Conservation (phyloP, 148 eudicot genomes). For the Chenopodium berlandieri region DNA sequence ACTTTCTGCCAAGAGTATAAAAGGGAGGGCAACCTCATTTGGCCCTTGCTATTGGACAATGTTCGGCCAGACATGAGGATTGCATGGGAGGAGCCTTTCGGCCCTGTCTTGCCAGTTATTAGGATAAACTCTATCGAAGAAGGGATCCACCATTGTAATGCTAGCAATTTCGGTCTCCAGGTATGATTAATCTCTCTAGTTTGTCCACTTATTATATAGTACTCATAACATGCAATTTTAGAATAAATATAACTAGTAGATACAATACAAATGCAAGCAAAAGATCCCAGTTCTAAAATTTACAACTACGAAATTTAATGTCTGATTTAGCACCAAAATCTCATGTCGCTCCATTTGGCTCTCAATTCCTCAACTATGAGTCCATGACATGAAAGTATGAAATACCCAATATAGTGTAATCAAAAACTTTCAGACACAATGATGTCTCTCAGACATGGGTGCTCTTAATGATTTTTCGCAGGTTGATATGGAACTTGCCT, state of each 20-base stretch:
- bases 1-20: conserved; percentile 96
- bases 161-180: conserved; percentile 98
- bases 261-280: not conserved
- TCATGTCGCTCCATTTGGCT: not conserved
- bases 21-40: conserved; percentile 95
- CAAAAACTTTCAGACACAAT: not conserved
- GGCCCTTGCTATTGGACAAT: conserved; percentile 89
- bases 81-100: conserved; percentile 99
- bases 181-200: conserved; percentile 19
- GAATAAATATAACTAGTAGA: not conserved
- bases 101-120: conserved; percentile 89
- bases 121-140: conserved; percentile 85
- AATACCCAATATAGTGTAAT: not conserved
- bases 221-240: not conserved
- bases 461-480: not conserved
- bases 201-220: not conserved
- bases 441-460: not conserved
- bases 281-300: not conserved
- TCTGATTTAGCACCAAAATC: not conserved
- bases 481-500: not conserved
- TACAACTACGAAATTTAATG: not conserved
- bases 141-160: conserved; percentile 98
- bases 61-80: conserved; percentile 98
- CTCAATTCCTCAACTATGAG: not conserved
- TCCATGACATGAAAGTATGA: not conserved